Percentiles rank a stretch among this genome's conserved stretches.
These are phyloP conservation scores for Fremontodendron californicum DNA, from an alignment of 345 rosid species.

Conservation along the genomic window DNA sequence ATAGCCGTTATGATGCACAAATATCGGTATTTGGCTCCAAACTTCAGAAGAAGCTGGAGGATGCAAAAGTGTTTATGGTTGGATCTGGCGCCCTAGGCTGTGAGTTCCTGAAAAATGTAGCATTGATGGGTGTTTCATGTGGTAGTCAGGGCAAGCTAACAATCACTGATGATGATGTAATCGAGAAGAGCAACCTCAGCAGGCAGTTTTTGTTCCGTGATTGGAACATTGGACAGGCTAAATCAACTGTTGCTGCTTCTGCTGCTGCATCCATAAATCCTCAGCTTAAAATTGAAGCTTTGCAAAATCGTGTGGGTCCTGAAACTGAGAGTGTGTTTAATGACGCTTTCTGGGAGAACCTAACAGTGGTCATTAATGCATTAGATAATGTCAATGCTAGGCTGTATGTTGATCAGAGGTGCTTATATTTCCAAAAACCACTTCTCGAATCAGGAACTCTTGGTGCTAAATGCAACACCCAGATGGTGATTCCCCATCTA, in stretches of 20 bases:
- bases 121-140: slow-evolving; percentile 10
- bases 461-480: slow-evolving; percentile 15
- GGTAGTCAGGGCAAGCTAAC: slow-evolving; percentile 6
- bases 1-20: slow-evolving; percentile 5
- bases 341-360: neutral
- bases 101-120: slow-evolving; percentile 12
- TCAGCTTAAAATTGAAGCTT: slow-evolving; percentile 4
- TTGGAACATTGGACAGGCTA: slow-evolving; percentile 11
- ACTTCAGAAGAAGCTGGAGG: slow-evolving; percentile 13
- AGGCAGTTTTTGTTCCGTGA: slow-evolving; percentile 10
- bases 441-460: slow-evolving; percentile 11
- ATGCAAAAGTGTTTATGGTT: slow-evolving; percentile 7
- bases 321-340: slow-evolving; percentile 4
- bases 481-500: slow-evolving; percentile 7
- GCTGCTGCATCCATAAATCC: slow-evolving; percentile 10
- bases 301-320: slow-evolving; percentile 9
- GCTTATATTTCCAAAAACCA: slow-evolving; percentile 1
- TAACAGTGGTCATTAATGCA: slow-evolving; percentile 8
- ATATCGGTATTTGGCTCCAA: slow-evolving; percentile 5
- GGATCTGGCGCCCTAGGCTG: slow-evolving; percentile 9
- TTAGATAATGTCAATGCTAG: slow-evolving; percentile 10
- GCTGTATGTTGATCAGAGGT: slow-evolving; percentile 10
- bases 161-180: slow-evolving; percentile 12
- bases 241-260: slow-evolving; percentile 11
- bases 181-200: slow-evolving; percentile 12